These are phyloP conservation scores for Cyberlindnera nakhonratchasimensis DNA, from an alignment of 805 yeast genomes.

Conservation along the genomic window DNA sequence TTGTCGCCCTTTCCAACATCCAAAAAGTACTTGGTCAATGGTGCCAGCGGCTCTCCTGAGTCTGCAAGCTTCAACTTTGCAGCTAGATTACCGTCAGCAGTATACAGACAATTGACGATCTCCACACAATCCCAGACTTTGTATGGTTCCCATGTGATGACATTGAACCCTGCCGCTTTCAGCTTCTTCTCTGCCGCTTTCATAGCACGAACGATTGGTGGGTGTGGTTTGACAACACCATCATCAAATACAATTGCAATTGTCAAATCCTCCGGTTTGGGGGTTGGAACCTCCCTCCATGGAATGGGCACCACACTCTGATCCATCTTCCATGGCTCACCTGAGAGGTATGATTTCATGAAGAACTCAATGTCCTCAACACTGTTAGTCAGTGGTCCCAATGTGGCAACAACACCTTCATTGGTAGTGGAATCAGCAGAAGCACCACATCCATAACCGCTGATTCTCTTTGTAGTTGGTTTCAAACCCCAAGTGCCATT, in stretches of 20 bases:
- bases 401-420: conserved; percentile 60
- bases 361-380: conserved; percentile 63
- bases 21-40: conserved; percentile 60
- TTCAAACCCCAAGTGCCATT: conserved; percentile 57
- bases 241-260: conserved; percentile 63
- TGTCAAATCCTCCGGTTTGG: conserved; percentile 42
- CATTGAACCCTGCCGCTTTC: conserved; percentile 53
- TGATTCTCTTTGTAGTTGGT: conserved; percentile 54
- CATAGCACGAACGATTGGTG: conserved; percentile 59
- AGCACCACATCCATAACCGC: conserved; percentile 29
- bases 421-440: conserved; percentile 25
- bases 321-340: conserved; percentile 49
- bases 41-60: conserved; percentile 71
- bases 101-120: conserved; percentile 51
- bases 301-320: conserved; percentile 35
- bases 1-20: conserved; percentile 56
- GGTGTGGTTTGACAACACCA: conserved; percentile 61
- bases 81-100: conserved; percentile 63
- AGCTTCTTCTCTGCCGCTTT: conserved; percentile 51
- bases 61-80: conserved; percentile 48
- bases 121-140: conserved; percentile 55
- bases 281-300: conserved; percentile 35
- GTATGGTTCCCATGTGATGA: conserved; percentile 55
- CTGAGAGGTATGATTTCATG: conserved; percentile 48
- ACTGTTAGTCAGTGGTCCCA: conserved; percentile 66